Percentiles rank a stretch among this genome's conserved stretches.
These are phyloP conservation scores for Penicillium sp. DNA, from an alignment of 2,329 filamentous ascomycete species.

Conservation along the genomic window DNA sequence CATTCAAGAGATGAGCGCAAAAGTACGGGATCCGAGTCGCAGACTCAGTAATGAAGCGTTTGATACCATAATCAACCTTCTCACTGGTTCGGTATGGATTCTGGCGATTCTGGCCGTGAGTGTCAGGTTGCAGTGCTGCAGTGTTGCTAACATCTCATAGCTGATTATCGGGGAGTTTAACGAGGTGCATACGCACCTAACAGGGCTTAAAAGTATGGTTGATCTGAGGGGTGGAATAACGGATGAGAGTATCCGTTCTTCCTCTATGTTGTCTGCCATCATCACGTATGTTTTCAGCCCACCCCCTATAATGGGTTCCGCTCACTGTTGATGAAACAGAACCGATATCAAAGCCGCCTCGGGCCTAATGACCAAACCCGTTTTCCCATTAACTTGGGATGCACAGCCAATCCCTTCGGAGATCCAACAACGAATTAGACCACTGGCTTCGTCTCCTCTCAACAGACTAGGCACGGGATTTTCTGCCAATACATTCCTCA, in stretches of 20 bases:
- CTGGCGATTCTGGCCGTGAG: neutral
- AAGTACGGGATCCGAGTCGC: constrained; percentile 27
- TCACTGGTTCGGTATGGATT: constrained; percentile 35
- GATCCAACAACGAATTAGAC: constrained; percentile 29
- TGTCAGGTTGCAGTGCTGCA: neutral
- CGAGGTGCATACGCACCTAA: constrained; percentile 40
- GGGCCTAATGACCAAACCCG: constrained; percentile 33
- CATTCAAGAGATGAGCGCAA: constrained; percentile 34
- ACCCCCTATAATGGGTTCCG: neutral
- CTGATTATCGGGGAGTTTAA: constrained; percentile 39
- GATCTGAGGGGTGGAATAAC: constrained; percentile 36
- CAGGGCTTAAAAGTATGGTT: constrained; percentile 38
- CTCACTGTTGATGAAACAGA: constrained; percentile 18
- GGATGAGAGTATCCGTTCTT: constrained; percentile 23
- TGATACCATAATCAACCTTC: constrained; percentile 38
- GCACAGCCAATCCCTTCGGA: constrained; percentile 28
- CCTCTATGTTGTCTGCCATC: constrained; percentile 27
- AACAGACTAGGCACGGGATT: constrained; percentile 28
- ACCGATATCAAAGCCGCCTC: constrained; percentile 36
- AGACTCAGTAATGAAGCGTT: constrained; percentile 34
- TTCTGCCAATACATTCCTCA: constrained; percentile 28
- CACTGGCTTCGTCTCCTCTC: constrained; percentile 24
- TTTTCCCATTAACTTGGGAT: constrained; percentile 36
- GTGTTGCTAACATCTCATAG: constrained; percentile 20
- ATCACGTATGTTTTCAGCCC: constrained; percentile 23